Evolutionary conservation across 129 eudicot species (phyloP), one percentile per base, ranked within the genome.

Genomic region (Lactuca sativa): DNA sequence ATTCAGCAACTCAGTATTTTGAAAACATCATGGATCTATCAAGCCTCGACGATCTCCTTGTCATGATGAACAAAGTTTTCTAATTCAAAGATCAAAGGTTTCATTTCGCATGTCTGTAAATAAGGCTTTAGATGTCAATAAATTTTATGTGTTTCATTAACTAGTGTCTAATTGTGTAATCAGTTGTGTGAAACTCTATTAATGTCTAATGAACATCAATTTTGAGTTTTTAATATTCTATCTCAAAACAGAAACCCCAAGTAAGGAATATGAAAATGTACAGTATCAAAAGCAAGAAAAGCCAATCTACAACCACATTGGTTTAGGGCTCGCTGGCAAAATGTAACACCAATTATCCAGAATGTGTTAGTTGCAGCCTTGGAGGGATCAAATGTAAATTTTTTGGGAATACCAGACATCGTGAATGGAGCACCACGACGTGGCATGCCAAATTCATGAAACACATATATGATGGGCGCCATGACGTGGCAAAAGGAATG

Each of bases 1-100:
- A 77, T 48, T 76, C 78, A 13, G 30, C 30, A 25, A 68, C 74
- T 55, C 86, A 83, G 69, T 88, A 88, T 31, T 77, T 48, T 61
- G 86, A 71, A 51, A 77, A 75, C 38, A 62, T 74, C 32, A 66
- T 92, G 87, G 83, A 89, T 77, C 88, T 92, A 55, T 92, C 96
- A 96, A 69, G 80, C 74, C 88, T 92, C 25, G 96, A 84, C 36
- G 93, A 88, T 48, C 65, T 85, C 60, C 74, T 81, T 21, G 58
- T 67, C 31, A 71, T 77, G 82, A 49, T 70, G 69, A 85, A 77
- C 14, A 87, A 86, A 64, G 81, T 25, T 52, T 81, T 64, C 84
- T 88, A 70, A 84, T 69, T 76, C 62, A 32, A 33, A 60, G 16
- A 0, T 25, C 40, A 43, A 25, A 25, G 30, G 1, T 25, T 25